phyloP scores from a whole-genome alignment of 2,329 filamentous ascomycete genomes.

The Trichoderma koningiopsis region DNA sequence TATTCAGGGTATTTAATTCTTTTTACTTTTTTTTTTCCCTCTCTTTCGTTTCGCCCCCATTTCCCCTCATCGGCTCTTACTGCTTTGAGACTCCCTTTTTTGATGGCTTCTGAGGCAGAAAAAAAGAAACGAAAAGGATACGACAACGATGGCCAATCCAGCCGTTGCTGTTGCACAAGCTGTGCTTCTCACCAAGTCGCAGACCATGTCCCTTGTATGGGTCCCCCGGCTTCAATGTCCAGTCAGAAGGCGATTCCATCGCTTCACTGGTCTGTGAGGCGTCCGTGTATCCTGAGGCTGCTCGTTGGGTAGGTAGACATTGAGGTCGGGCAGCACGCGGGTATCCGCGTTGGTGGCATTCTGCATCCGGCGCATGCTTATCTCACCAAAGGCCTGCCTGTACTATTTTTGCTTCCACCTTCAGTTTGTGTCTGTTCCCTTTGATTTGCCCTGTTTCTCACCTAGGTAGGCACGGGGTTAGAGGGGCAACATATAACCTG shows the following conservation, averaged over 20 bases:
- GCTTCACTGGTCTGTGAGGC: slow-evolving; percentile 22
- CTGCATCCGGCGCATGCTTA: slow-evolving; percentile 7
- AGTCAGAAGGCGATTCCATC: slow-evolving; percentile 2
- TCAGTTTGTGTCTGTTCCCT: not conserved
- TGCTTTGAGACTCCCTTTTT: slow-evolving; percentile 14
- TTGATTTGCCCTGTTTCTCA: not conserved
- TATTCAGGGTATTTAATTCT: not conserved
- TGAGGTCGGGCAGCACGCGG: slow-evolving; percentile 26
- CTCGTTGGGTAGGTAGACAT: slow-evolving; percentile 25
- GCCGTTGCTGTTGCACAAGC: slow-evolving; percentile 23
- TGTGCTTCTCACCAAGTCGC: slow-evolving; percentile 24
- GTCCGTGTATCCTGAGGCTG: slow-evolving; percentile 16
- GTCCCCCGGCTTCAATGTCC: slow-evolving; percentile 24
- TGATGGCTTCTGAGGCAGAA: not conserved
- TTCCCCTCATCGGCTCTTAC: slow-evolving; percentile 16
- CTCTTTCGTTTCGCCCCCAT: not conserved
- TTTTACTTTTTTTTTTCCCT: not conserved
- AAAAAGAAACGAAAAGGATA: not conserved
- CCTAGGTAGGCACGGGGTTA: not conserved
- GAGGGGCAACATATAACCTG: not conserved
- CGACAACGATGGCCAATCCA: slow-evolving; percentile 18
- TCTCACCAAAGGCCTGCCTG: not conserved
- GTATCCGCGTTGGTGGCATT: slow-evolving; percentile 1
- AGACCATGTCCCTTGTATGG: slow-evolving; percentile 10
- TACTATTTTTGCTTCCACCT: not conserved